Evolutionary conservation across 2,329 filamentous ascomycete species (phyloP).

Genomic region (Scedosporium apiospermum): DNA sequence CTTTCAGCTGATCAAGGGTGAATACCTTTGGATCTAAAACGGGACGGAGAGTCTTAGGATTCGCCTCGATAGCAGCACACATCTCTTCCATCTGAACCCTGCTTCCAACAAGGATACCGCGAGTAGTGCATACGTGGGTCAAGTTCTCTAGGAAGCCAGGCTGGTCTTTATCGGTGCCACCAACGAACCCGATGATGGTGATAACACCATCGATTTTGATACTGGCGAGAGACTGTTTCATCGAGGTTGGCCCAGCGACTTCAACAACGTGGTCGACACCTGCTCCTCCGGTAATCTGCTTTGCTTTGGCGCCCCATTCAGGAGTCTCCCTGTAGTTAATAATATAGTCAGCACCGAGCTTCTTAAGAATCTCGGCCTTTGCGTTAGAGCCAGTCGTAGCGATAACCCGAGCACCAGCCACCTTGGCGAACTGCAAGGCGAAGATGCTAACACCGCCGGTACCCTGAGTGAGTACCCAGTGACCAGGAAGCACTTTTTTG

Average conservation of each 20-base stretch:
- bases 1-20: slow-evolving; percentile 31
- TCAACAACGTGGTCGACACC: slow-evolving; percentile 40
- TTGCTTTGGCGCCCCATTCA: slow-evolving; percentile 35
- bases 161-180: slow-evolving; percentile 16
- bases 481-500: slow-evolving; percentile 38
- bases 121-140: slow-evolving; percentile 25
- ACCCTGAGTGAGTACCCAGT: slow-evolving; percentile 57
- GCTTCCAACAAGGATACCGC: slow-evolving; percentile 37
- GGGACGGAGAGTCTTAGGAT: slow-evolving; percentile 31
- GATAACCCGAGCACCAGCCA: slow-evolving; percentile 37
- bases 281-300: slow-evolving; percentile 29
- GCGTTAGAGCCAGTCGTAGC: slow-evolving; percentile 35
- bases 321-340: slow-evolving; percentile 38
- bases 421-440: slow-evolving; percentile 48
- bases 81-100: slow-evolving; percentile 41
- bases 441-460: slow-evolving; percentile 61
- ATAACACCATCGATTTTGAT: slow-evolving; percentile 37
- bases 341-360: slow-evolving; percentile 39
- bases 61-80: slow-evolving; percentile 37
- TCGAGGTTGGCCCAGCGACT: slow-evolving; percentile 33
- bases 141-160: slow-evolving; percentile 25
- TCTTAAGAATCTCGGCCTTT: slow-evolving; percentile 32
- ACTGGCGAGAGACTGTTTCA: slow-evolving; percentile 33
- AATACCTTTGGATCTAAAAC: slow-evolving; percentile 37
- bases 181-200: slow-evolving; percentile 28